Evolutionary conservation across 352 stramenopile species (phyloP).

Genomic region (Globisporangium irregulare): DNA sequence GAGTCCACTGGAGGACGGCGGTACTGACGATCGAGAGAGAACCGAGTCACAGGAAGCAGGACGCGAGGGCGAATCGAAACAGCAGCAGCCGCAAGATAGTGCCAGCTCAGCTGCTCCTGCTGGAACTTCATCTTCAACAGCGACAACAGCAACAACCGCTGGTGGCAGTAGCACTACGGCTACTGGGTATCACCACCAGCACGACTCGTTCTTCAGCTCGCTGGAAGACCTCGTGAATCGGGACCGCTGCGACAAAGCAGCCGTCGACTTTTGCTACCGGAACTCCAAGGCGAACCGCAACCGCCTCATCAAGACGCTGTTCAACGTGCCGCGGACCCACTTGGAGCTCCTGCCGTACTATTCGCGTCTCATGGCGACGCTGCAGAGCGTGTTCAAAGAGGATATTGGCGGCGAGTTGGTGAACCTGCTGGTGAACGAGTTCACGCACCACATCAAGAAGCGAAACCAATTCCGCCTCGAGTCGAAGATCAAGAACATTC

Average conservation of each 20-base stretch:
- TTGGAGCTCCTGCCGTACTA: conserved; percentile 96
- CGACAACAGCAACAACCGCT: conserved; percentile 3
- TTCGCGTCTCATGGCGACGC: conserved; percentile 89
- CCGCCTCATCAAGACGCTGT: conserved; percentile 92
- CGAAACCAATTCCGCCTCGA: conserved; percentile 93
- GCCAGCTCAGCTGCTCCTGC: conserved; percentile 8
- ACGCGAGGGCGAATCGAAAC: conserved; percentile 15
- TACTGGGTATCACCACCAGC: conserved; percentile 89
- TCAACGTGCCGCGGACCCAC: conserved; percentile 89
- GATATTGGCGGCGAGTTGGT: conserved; percentile 91
- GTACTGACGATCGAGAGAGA: conserved; percentile 33
- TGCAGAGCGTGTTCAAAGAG: conserved; percentile 91
- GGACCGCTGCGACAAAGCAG: conserved; percentile 94
- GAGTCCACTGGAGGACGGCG: conserved; percentile 27
- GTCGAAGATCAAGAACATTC: conserved; percentile 94
- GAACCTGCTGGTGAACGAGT: conserved; percentile 92
- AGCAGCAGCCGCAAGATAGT: neutral
- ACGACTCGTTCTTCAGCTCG: conserved; percentile 90
- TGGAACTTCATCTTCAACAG: neutral
- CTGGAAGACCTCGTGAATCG: conserved; percentile 94
- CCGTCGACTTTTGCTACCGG: conserved; percentile 95
- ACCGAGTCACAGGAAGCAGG: neutral
- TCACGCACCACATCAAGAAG: conserved; percentile 92
- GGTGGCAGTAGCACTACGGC: conserved; percentile 14
- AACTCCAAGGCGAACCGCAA: conserved; percentile 93